A percentile compares a stretch with the other conserved stretches of the same genome.
Conservation (phyloP, 148 eudicot species). For the Camellia lanceoleosa region DNA sequence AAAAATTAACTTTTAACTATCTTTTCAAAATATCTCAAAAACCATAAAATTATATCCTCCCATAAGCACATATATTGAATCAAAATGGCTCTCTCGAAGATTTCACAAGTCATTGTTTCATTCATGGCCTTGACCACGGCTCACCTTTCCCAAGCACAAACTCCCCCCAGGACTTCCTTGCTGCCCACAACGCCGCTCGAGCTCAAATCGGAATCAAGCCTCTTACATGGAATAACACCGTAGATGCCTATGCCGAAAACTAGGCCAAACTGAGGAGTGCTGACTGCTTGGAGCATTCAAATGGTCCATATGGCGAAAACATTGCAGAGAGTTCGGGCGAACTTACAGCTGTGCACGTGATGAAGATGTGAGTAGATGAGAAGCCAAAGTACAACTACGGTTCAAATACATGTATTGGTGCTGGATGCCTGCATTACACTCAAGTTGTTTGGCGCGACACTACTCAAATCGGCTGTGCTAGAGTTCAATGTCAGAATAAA, state of each 20-base stretch:
- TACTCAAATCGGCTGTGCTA: constrained; percentile 46
- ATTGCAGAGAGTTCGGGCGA: constrained; percentile 23
- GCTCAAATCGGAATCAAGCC: constrained; percentile 23
- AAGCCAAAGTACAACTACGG: constrained; percentile 23
- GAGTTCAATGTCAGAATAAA: constrained; percentile 38
- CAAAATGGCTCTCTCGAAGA: background rate
- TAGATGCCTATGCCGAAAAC: constrained; percentile 36
- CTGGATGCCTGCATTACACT: constrained; percentile 45
- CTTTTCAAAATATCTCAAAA: background rate
- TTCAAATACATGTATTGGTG: constrained; percentile 33
- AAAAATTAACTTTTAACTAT: too few relatives aligned
- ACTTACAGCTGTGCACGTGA: constrained; percentile 29
- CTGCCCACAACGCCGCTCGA: constrained; percentile 47
- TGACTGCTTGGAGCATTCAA: constrained; percentile 39
- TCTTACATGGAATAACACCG: constrained; percentile 39
- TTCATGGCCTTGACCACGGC: constrained; percentile 13
- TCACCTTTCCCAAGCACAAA: constrained; percentile 18
- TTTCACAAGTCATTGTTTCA: constrained; percentile 3
- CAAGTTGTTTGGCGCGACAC: constrained; percentile 54
- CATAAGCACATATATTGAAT: background rate
- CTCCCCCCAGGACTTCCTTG: constrained; percentile 25
- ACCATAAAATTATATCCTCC: background rate
- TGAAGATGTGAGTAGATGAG: constrained; percentile 37
- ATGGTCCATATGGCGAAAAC: constrained; percentile 25
- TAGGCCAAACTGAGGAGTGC: constrained; percentile 32